These are phyloP conservation scores for Stentor coeruleus DNA, from an alignment of 73 alveolate genomes.

Conservation along the genomic window DNA sequence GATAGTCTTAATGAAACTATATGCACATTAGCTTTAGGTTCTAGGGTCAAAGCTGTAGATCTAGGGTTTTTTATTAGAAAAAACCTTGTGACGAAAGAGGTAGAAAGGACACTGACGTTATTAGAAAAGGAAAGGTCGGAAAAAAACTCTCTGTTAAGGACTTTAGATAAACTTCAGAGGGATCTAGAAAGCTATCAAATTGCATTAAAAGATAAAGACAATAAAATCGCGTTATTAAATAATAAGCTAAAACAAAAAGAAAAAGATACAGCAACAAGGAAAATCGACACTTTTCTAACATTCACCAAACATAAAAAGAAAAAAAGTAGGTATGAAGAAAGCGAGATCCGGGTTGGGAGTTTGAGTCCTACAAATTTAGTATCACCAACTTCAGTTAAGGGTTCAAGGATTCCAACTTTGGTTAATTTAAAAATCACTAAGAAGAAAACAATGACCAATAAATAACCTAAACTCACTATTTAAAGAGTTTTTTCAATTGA, in stretches of 20 bases:
- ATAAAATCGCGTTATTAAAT: not conserved
- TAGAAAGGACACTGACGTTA: conserved; percentile 12
- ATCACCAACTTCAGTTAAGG: not conserved
- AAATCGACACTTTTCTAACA: not conserved
- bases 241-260: not conserved
- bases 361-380: not conserved
- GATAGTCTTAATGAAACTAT: conserved; percentile 15
- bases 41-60: conserved; percentile 24
- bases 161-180: conserved; percentile 13
- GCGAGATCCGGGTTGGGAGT: not conserved
- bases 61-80: conserved; percentile 9
- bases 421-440: not conserved
- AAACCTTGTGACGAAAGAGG: conserved; percentile 16
- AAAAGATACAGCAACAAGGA: not conserved
- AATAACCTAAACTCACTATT: too few species aligned
- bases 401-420: not conserved
- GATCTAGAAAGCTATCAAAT: conserved; percentile 2
- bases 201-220: conserved; percentile 24
- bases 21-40: conserved; percentile 11
- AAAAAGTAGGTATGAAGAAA: not conserved
- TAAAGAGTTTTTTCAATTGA: too few species aligned
- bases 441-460: too few species aligned
- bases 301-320: too few species aligned
- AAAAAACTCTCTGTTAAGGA: conserved; percentile 15
- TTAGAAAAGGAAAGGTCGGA: conserved; percentile 28